Evolutionary conservation across 106 monocot genomes (phyloP).

Genomic region (Agapanthus africanus): DNA sequence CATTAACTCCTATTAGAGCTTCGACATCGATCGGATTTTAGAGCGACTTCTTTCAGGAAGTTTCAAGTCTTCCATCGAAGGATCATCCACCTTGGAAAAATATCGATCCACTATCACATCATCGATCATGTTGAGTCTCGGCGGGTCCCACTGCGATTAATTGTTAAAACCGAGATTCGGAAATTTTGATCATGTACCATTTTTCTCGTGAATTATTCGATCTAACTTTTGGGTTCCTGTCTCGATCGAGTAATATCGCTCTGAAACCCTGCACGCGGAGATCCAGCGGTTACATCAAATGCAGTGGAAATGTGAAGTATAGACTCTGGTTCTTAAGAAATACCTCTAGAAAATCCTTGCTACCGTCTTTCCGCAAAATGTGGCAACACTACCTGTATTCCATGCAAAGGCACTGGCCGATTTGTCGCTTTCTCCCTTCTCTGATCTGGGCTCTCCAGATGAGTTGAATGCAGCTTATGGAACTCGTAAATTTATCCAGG

Average conservation of each 20-base stretch:
- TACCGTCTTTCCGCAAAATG: constrained; percentile 59
- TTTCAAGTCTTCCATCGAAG: constrained; percentile 71
- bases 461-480: too few relatives aligned
- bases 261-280: constrained; percentile 58
- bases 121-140: constrained; percentile 46
- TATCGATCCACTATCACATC: constrained; percentile 46
- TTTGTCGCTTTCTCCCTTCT: constrained; percentile 62
- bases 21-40: constrained; percentile 17
- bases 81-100: constrained; percentile 52
- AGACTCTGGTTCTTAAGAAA: background rate
- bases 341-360: constrained; percentile 91
- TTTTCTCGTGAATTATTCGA: constrained; percentile 1
- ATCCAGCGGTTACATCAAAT: background rate
- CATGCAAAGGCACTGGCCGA: constrained; percentile 60
- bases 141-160: constrained; percentile 63
- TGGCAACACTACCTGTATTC: constrained; percentile 72
- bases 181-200: background rate
- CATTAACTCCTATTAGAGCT: constrained; percentile 33
- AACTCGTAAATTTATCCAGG: too few relatives aligned
- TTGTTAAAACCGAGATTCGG: background rate
- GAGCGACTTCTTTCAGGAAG: constrained; percentile 27
- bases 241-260: constrained; percentile 82
- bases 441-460: too few relatives aligned
- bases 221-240: constrained; percentile 73
- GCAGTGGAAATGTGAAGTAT: background rate